phyloP scores from a whole-genome alignment of 1,284 basidiomycete species.

The Malassezia furfur region DNA sequence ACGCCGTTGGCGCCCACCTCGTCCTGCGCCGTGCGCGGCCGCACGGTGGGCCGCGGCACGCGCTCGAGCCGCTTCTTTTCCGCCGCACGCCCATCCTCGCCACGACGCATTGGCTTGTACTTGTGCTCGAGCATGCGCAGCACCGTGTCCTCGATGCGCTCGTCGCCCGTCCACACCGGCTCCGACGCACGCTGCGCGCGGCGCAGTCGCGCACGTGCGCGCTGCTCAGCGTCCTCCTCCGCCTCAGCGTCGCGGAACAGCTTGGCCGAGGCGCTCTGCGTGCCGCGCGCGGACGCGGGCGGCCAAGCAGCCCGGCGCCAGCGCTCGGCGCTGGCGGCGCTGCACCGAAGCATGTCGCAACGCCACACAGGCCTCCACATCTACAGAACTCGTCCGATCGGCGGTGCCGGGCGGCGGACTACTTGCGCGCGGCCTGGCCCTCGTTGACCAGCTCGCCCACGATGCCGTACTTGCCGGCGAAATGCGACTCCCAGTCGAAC shows the following conservation, averaged over 20 bases:
- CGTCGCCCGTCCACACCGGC: constrained; percentile 36
- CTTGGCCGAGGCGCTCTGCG: constrained; percentile 1
- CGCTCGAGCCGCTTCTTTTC: constrained; percentile 2
- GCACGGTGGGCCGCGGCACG: neutral
- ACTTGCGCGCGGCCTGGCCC: neutral
- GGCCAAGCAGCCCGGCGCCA: too few species aligned
- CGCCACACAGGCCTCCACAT: neutral
- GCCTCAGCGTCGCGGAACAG: constrained; percentile 9
- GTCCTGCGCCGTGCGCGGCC: constrained; percentile 19
- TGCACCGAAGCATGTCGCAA: neutral
- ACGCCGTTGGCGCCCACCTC: constrained; percentile 21
- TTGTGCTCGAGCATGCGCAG: constrained; percentile 44
- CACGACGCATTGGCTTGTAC: constrained; percentile 29
- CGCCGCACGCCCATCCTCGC: neutral
- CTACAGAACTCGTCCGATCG: too few species aligned
- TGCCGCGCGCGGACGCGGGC: too few species aligned
- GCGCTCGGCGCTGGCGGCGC: neutral
- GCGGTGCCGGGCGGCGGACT: too few species aligned
- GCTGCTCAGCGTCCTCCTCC: neutral
- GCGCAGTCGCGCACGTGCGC: neutral
- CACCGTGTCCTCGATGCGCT: constrained; percentile 33
- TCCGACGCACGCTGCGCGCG: constrained; percentile 10
- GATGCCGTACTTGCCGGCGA: constrained; percentile 40
- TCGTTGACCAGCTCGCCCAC: constrained; percentile 45
- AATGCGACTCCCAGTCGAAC: constrained; percentile 39